phyloP scores from a whole-genome alignment of 441 rosid genomes.

The Cnidoscolus chayamansa region DNA sequence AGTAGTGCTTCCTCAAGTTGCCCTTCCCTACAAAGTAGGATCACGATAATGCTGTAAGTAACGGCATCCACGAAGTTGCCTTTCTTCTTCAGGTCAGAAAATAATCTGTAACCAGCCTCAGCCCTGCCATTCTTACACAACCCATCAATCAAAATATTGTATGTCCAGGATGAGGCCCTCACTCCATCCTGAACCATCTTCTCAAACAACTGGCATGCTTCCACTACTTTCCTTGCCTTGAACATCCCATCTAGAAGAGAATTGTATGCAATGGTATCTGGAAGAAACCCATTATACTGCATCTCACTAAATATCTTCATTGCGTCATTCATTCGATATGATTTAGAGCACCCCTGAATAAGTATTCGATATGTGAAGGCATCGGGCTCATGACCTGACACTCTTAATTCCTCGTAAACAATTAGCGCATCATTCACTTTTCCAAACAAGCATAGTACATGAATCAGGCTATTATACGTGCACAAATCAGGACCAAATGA shows the following conservation, averaged over 20 bases:
- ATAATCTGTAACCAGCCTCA: constrained; percentile 72
- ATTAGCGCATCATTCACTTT: constrained; percentile 67
- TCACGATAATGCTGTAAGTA: constrained; percentile 69
- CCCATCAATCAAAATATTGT: constrained; percentile 80
- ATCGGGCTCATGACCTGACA: constrained; percentile 86
- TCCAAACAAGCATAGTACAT: constrained; percentile 60
- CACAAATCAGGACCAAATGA: constrained; percentile 67
- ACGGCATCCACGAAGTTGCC: constrained; percentile 86
- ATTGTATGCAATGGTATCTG: constrained; percentile 59
- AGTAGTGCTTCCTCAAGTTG: constrained; percentile 60
- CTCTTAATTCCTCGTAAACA: constrained; percentile 72
- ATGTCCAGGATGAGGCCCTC: constrained; percentile 78
- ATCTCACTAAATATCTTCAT: constrained; percentile 57
- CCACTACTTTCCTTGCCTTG: constrained; percentile 70
- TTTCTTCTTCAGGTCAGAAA: constrained; percentile 82
- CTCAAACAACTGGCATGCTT: constrained; percentile 82
- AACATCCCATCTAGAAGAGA: constrained; percentile 71
- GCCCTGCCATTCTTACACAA: constrained; percentile 73
- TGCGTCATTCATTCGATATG: constrained; percentile 63
- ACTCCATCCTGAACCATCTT: constrained; percentile 83
- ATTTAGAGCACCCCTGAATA: constrained; percentile 70
- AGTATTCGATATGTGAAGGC: constrained; percentile 60
- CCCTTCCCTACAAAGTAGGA: constrained; percentile 75
- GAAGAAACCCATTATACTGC: constrained; percentile 66
- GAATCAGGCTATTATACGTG: constrained; percentile 80